These are phyloP conservation scores for Tolypocladium ovalisporum DNA, from an alignment of 2,329 filamentous ascomycete species.

Conservation along the genomic window DNA sequence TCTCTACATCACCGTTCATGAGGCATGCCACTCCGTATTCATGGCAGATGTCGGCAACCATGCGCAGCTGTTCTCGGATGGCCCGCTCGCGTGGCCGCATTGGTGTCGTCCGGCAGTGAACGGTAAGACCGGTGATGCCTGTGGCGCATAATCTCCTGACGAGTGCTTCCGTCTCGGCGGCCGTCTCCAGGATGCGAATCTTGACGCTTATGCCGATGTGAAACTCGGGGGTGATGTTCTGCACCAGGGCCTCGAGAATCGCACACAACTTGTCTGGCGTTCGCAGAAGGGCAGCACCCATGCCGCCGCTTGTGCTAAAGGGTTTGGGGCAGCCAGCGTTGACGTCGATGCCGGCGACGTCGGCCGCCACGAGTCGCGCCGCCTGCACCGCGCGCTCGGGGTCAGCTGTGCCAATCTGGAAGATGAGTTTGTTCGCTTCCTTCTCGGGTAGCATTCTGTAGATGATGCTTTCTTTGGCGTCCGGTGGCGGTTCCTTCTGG, in stretches of 20 bases:
- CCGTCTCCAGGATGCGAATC: slow-evolving; percentile 74
- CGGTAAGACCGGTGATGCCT: slow-evolving; percentile 82
- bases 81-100: slow-evolving; percentile 88
- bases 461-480: slow-evolving; percentile 57
- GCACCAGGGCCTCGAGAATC: slow-evolving; percentile 75
- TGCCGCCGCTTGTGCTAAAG: slow-evolving; percentile 85
- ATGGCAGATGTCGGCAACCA: slow-evolving; percentile 72
- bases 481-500: slow-evolving; percentile 42
- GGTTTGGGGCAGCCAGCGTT: slow-evolving; percentile 98
- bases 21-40: slow-evolving; percentile 83
- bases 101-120: slow-evolving; percentile 91
- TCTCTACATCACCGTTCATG: slow-evolving; percentile 88
- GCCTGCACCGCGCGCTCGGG: slow-evolving; percentile 76
- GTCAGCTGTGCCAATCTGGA: slow-evolving; percentile 83
- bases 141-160: slow-evolving; percentile 72
- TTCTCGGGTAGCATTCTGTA: slow-evolving; percentile 71
- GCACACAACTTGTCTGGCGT: slow-evolving; percentile 74
- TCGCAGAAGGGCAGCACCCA: slow-evolving; percentile 84
- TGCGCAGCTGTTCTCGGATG: slow-evolving; percentile 73
- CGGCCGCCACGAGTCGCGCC: slow-evolving; percentile 69
- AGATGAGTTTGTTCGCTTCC: slow-evolving; percentile 69
- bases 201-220: slow-evolving; percentile 95
- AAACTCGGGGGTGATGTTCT: slow-evolving; percentile 63
- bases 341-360: slow-evolving; percentile 91
- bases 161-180: slow-evolving; percentile 63